Base-by-base conservation (phyloP, 345 rosid genomes). In the Cochlearia excelsa region DNA sequence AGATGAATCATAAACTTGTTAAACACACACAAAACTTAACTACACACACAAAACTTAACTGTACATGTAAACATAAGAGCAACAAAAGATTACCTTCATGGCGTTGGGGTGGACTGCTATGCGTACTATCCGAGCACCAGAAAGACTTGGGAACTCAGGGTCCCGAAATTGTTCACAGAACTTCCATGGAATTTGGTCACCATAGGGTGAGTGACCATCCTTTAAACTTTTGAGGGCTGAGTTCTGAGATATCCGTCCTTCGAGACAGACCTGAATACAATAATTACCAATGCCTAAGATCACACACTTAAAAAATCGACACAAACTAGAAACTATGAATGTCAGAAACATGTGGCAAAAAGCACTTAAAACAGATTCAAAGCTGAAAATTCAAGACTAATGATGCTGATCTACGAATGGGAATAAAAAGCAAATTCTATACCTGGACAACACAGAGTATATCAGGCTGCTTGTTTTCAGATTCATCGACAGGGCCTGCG, bases 161-260 rank as follows among this genome's bases (percentile, higher is more conserved):
- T 94, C 92, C 58, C 82, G 81, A 48, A 85, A 94, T 59, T 87
- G 88, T 78, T 94, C 92, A 71, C 82, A 85, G 70, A 94, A 90
- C 71, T 94, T 94, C 99, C 99, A 94, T 30, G 99, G 97, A 58
- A 94, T 87, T 68, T 89, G 97, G 76, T 94, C 99, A 61, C 99
- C 99, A 79, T 41, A 81, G 5, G 99, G 99, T 63, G 81, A 86
- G 80, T 85, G 88, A 34, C 90, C 97, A 59, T 70, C 87, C 4
- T 80, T 70, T 65, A 89, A 80, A 79, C 90, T 90, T 77, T 72
- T 72, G 33, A 81, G 61, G 23, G 83, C 94, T 70, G 99, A 93
- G 77, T 73, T 85, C 54, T 68, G 80, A 64, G 99, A 93, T 70
- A 93, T 93, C 41, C 82, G 86, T 46, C 99, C 99, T 81, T 93